Evolutionary conservation across 2,329 filamentous ascomycete species (phyloP), one percentile per base, ranked within the genome.

Genomic region (Curvularia eragrostidis): DNA sequence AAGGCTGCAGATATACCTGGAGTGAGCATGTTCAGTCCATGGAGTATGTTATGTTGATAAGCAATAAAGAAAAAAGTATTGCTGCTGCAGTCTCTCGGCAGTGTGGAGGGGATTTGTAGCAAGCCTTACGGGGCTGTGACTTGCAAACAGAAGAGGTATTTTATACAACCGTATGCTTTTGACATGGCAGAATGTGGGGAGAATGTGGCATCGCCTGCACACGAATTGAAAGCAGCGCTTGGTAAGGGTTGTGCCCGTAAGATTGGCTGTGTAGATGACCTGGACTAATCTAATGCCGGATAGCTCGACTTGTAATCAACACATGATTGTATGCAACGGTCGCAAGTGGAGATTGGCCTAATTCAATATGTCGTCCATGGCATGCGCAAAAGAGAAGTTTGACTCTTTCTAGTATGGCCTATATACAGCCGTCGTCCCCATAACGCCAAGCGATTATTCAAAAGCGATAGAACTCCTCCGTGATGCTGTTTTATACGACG

Each of bases 361-460:
- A 36, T 43, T 54, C 24, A 24, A 44, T 18, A 39, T 51, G 18
- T 48, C 32, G 15, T 49, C 28, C 10, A 30, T 36, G 34, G 34
- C 15, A 44, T 38, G 36, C n/a, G 26, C 23, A 24, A 32, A 39
- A n/a, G 28, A 10, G 43, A 43, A n/a, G n/a, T 24, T 47, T 26
- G 32, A 32, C 44, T 53, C 56, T 59, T 59, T 62, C 49, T 41
- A 32, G 34, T 28, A 38, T 53, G 56, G 48, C 44, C 43, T 62
- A 59, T 61, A 48, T 64, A 65, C 64, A 65, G 59, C 51, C 50
- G 41, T 51, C 41, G 53, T 48, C 44, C 52, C 52, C 56, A 58
- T 50, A 67, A 66, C 65, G 63, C 63, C 63, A 58, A 43, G 56
- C 58, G 58, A 66, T 63, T 54, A 56, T 61, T 48, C 54, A 53